Evolutionary conservation across 2,329 filamentous ascomycete genomes (phyloP).

Genomic region (Fonsecaea multimorphosa): DNA sequence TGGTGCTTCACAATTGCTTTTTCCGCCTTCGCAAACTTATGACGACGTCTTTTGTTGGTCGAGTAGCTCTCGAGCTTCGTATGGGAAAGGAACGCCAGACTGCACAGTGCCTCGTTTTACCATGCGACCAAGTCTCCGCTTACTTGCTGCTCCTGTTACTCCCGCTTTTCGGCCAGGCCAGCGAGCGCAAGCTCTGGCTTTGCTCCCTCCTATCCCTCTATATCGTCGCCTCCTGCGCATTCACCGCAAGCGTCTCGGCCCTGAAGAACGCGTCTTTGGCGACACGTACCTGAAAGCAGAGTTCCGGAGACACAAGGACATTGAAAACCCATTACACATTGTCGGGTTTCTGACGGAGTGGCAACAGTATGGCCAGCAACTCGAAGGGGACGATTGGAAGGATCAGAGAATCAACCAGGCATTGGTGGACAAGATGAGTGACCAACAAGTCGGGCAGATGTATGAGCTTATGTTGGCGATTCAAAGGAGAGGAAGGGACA

Average conservation of each 20-base stretch:
- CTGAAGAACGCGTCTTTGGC: conserved; percentile 78
- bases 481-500: conserved; percentile 57
- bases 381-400: conserved; percentile 86
- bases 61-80: not conserved
- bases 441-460: conserved; percentile 90
- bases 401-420: conserved; percentile 76
- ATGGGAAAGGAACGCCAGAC: not conserved
- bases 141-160: conserved; percentile 34
- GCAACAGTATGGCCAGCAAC: conserved; percentile 91
- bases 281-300: conserved; percentile 94
- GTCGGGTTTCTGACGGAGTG: conserved; percentile 96
- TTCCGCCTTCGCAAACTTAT: not conserved
- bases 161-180: conserved; percentile 34
- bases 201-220: conserved; percentile 85
- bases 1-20: not conserved
- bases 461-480: conserved; percentile 94
- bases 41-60: not conserved
- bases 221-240: conserved; percentile 87
- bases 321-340: conserved; percentile 91
- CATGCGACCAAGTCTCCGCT: conserved; percentile 33
- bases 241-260: conserved; percentile 77
- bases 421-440: conserved; percentile 89
- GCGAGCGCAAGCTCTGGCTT: conserved; percentile 61
- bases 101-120: not conserved
- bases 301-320: conserved; percentile 79